Base-by-base conservation (phyloP, 2,329 filamentous ascomycete species). In the Macrophomina tecta region DNA sequence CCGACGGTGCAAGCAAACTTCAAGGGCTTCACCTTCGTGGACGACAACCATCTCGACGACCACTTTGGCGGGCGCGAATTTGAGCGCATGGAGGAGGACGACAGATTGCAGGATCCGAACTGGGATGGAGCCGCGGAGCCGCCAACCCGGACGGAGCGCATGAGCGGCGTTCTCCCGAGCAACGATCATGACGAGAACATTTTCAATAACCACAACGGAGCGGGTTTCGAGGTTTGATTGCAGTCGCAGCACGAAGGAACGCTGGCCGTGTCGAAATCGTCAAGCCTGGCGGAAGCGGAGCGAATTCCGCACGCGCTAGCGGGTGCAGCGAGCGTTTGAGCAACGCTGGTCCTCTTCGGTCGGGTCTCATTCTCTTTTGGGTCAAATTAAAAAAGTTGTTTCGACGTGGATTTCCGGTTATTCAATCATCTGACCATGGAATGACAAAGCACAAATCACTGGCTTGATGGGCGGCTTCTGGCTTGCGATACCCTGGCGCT, bases 1-100 rank as follows among this genome's bases (percentile, higher is more conserved):
- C 95, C 95, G 0, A 96, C 93, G 2, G 94, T 97, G 81, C 95
- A 99, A 80, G 95, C 94, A 69, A 97, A 98, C 76, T 99, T 99
- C 83, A 92, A 95, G 75, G 95, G 95, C 40, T 99, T 99, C 80
- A 99, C 95, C 0, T 99, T 97, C 78, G 95, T 98, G n/a, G 95
- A 98, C 73, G 94, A 98, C 81, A 97, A 92, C 75, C 92, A 92
- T 1, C 89, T 99, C 66, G 94, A 98, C 63, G 92, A 94, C 69
- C 90, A 95, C 71, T 93, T 92, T 66, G 76, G 73, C 28, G 78
- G 80, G 64, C 58, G 58, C 45, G 58, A 62, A 18, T 74, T 78
- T n/a, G 74, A 78, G 23, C 77, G 75, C 65, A 80, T 80, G 78
- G 79, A 78, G 56, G 79, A 82, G 68, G 78, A 80, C 67, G 75